Conservation (phyloP, 768 basidiomycete genomes). For the Roridomyces roridus region DNA sequence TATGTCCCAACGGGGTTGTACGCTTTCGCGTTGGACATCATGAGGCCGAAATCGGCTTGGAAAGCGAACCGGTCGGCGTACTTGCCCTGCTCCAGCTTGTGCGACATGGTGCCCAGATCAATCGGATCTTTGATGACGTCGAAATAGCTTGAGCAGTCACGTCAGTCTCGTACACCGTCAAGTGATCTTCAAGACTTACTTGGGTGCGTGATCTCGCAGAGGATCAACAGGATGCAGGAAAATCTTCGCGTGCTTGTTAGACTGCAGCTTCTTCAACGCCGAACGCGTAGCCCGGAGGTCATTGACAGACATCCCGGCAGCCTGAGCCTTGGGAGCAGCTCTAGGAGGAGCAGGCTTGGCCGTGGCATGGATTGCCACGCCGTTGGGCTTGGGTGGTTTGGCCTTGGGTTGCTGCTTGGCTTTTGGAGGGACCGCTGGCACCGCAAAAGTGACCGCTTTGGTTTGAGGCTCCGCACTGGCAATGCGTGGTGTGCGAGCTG, state of each 20-base stretch:
- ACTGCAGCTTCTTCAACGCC: slow-evolving; percentile 79
- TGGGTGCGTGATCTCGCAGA: slow-evolving; percentile 90
- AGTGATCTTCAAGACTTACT: slow-evolving; percentile 55
- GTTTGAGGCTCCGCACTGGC: slow-evolving; percentile 39
- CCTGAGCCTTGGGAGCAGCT: slow-evolving; percentile 74
- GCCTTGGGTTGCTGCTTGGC: slow-evolving; percentile 26
- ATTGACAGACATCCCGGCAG: slow-evolving; percentile 75
- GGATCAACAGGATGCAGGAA: slow-evolving; percentile 96
- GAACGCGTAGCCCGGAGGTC: slow-evolving; percentile 80
- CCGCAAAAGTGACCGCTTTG: slow-evolving; percentile 44
- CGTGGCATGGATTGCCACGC: slow-evolving; percentile 11
- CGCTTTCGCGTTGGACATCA: slow-evolving; percentile 84
- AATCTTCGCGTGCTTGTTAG: slow-evolving; percentile 72
- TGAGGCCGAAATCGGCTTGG: slow-evolving; percentile 84
- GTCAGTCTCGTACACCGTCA: background rate
- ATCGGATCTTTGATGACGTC: slow-evolving; percentile 91
- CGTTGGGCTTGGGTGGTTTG: slow-evolving; percentile 31
- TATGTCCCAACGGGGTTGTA: slow-evolving; percentile 81
- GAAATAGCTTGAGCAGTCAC: slow-evolving; percentile 69
- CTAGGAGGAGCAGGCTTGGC: slow-evolving; percentile 54
- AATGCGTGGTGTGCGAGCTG: slow-evolving; percentile 22
- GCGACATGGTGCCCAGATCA: slow-evolving; percentile 89
- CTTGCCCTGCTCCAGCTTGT: slow-evolving; percentile 85
- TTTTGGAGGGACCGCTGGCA: slow-evolving; percentile 41
- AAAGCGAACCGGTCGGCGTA: slow-evolving; percentile 88